Conservation (phyloP, 345 rosid genomes). For the Populus euphratica region DNA sequence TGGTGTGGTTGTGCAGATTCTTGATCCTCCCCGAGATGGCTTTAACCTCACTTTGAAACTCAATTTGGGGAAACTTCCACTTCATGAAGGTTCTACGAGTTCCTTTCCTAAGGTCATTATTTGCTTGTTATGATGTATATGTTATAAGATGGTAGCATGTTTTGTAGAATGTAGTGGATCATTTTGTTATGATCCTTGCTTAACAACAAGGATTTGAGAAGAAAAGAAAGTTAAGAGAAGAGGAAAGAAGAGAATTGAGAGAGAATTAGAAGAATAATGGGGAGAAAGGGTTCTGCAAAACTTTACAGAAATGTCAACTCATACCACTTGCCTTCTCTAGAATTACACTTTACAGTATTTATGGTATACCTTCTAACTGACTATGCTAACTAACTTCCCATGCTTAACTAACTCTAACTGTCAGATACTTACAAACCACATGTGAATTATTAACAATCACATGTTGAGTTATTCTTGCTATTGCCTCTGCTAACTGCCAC, state of each 20-base stretch:
- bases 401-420: neutral
- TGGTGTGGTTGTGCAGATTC: constrained; percentile 74
- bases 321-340: neutral
- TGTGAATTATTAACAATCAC: too few relatives aligned
- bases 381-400: neutral
- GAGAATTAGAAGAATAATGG: neutral
- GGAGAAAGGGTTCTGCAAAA: neutral
- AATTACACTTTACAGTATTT: neutral
- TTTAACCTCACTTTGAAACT: constrained; percentile 88
- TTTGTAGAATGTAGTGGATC: neutral
- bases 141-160: constrained; percentile 4
- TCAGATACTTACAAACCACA: neutral
- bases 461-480: neutral
- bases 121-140: constrained; percentile 28
- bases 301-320: neutral
- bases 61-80: constrained; percentile 79
- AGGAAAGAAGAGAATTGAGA: neutral
- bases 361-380: neutral
- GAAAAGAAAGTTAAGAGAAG: neutral
- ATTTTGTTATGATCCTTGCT: neutral
- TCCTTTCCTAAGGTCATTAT: constrained; percentile 50
- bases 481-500: neutral
- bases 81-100: constrained; percentile 74
- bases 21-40: constrained; percentile 98
- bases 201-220: neutral